phyloP scores from a whole-genome alignment of 225 moss, liverwort and hornwort genomes.

The Rhytidiadelphus loreus region DNA sequence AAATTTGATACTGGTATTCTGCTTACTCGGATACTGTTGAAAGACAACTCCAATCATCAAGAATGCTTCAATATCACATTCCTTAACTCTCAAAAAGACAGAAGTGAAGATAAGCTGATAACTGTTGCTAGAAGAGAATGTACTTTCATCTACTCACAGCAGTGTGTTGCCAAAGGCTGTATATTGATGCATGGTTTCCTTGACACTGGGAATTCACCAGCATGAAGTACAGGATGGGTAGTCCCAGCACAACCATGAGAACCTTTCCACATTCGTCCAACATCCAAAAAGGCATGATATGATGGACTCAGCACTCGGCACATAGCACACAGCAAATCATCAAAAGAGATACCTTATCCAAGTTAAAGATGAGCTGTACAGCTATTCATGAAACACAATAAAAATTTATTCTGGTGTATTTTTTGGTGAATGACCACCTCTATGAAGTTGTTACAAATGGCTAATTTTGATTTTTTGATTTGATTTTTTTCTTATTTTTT shows the following conservation, averaged over 20 bases:
- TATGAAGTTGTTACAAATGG: too few species aligned
- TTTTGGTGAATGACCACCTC: too few species aligned
- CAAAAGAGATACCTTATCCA: background rate
- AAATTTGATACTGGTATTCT: background rate
- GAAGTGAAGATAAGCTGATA: background rate
- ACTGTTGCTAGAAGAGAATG: background rate
- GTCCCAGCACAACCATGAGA: background rate
- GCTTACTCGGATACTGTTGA: background rate
- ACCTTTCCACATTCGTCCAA: background rate
- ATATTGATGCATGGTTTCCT: background rate
- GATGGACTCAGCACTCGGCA: background rate
- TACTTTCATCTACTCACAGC: background rate
- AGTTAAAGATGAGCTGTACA: conserved; percentile 18
- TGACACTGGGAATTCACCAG: background rate
- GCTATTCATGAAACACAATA: conserved; percentile 23
- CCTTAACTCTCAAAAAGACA: background rate
- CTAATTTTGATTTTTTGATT: too few species aligned
- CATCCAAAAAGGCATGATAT: background rate
- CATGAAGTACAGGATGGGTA: background rate
- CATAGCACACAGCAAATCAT: background rate
- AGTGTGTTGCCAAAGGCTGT: background rate
- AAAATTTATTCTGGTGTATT: too few species aligned
- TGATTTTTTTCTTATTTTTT: too few species aligned
- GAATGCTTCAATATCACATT: background rate
- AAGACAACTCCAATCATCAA: background rate